These are phyloP conservation scores for Purpureocillium lavendulum DNA, from an alignment of 2,329 filamentous ascomycete species.

Conservation along the genomic window DNA sequence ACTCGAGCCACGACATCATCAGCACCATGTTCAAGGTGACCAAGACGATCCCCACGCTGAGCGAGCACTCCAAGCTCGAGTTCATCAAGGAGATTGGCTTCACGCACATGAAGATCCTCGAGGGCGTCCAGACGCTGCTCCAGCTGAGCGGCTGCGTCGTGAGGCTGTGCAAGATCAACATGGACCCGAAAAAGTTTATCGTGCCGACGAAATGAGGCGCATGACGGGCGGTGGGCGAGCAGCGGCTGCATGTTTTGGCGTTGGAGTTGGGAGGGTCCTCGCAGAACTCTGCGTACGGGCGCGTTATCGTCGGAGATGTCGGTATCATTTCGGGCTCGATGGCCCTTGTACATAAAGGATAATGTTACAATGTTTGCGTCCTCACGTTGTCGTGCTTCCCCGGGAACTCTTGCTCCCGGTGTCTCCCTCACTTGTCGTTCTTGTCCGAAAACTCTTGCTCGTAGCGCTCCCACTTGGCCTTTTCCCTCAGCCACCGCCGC, in stretches of 20 bases:
- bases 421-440: constrained; percentile 21
- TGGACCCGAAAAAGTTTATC: constrained; percentile 79
- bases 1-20: constrained; percentile 98
- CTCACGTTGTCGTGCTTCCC: background rate
- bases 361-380: background rate
- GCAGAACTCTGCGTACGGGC: background rate
- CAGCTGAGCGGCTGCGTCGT: constrained; percentile 91
- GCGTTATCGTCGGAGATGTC: background rate
- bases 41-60: constrained; percentile 85
- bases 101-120: constrained; percentile 98
- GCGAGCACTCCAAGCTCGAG: constrained; percentile 91
- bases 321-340: background rate
- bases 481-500: constrained; percentile 53
- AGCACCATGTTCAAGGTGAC: constrained; percentile 99
- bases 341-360: background rate
- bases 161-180: constrained; percentile 88
- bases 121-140: constrained; percentile 89
- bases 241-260: constrained; percentile 21
- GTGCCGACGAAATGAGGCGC: constrained; percentile 22
- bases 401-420: background rate
- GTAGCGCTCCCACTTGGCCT: constrained; percentile 60
- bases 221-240: constrained; percentile 1
- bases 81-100: constrained; percentile 99
- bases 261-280: constrained; percentile 16
- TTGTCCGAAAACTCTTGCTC: constrained; percentile 50